Percentiles rank a stretch among this genome's conserved stretches.
Conservation (phyloP, 2,329 filamentous ascomycete genomes). For the Colletotrichum cuscutae region DNA sequence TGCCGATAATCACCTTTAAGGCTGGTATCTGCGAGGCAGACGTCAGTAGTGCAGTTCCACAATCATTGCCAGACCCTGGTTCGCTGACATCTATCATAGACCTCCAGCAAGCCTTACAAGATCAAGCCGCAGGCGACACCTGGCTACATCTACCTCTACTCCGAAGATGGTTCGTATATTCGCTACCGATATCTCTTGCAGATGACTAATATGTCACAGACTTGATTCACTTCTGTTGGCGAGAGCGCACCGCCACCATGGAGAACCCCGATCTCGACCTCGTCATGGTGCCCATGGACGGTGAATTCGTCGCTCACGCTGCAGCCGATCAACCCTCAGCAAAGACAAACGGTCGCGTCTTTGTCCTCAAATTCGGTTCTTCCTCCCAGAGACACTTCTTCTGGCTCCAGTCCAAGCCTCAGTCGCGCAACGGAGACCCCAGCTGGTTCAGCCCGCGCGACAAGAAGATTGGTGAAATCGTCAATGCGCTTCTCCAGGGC, state of each 20-base stretch:
- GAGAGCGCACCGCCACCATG: conserved; percentile 76
- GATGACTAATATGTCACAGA: conserved; percentile 59
- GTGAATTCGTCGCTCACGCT: conserved; percentile 84
- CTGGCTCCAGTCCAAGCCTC: conserved; percentile 94
- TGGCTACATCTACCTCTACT: conserved; percentile 93
- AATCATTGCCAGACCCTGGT: conserved; percentile 5
- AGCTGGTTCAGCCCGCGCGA: conserved; percentile 88
- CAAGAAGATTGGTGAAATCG: conserved; percentile 86
- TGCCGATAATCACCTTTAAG: conserved; percentile 94
- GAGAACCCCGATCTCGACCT: conserved; percentile 86
- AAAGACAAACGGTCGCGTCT: conserved; percentile 88
- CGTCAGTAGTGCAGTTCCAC: conserved; percentile 63
- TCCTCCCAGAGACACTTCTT: conserved; percentile 93
- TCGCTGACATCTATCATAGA: conserved; percentile 42
- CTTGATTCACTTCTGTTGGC: conserved; percentile 97
- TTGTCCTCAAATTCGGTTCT: conserved; percentile 91
- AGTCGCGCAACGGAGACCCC: conserved; percentile 74
- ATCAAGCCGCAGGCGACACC: conserved; percentile 78
- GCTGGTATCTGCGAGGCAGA: conserved; percentile 88
- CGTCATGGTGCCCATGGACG: conserved; percentile 92
- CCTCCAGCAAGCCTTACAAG: conserved; percentile 70
- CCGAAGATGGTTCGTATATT: conserved; percentile 79
- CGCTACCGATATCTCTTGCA: not conserved
- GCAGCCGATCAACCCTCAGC: conserved; percentile 63
- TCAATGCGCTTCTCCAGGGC: conserved; percentile 85